Percentiles rank a stretch among this genome's conserved stretches.
Conservation (phyloP, 257 asterid genomes). For the Solanum virginianum region DNA sequence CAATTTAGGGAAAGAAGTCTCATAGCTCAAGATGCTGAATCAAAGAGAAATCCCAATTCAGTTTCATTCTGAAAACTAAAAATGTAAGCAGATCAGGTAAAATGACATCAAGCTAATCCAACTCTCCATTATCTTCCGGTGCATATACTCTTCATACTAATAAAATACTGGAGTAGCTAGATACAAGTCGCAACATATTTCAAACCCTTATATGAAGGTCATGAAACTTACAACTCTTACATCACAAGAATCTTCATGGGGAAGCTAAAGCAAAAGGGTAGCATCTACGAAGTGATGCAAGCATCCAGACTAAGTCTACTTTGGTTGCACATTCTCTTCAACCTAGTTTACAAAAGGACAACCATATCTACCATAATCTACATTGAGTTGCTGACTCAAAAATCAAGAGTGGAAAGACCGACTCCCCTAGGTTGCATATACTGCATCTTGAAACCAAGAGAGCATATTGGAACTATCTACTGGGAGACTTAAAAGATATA, state of each 20-base stretch:
- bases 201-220: background rate
- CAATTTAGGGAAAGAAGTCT: background rate
- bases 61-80: background rate
- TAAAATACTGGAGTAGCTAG: background rate
- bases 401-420: background rate
- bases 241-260: background rate
- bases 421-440: background rate
- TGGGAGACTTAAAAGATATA: background rate
- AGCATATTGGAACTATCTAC: background rate
- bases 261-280: background rate
- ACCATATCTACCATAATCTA: background rate
- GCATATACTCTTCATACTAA: background rate
- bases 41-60: background rate
- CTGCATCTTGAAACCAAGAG: background rate
- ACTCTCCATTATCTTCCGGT: background rate
- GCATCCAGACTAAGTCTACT: background rate
- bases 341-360: background rate
- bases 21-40: background rate
- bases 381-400: background rate
- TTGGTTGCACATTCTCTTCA: background rate
- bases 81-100: background rate
- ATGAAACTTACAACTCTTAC: background rate
- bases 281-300: background rate
- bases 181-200: background rate
- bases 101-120: background rate